Evolutionary conservation across 192 early-diverging fungal genomes (phyloP), one percentile per base, ranked within the genome.

Genomic region (Chytriomyces sp.): DNA sequence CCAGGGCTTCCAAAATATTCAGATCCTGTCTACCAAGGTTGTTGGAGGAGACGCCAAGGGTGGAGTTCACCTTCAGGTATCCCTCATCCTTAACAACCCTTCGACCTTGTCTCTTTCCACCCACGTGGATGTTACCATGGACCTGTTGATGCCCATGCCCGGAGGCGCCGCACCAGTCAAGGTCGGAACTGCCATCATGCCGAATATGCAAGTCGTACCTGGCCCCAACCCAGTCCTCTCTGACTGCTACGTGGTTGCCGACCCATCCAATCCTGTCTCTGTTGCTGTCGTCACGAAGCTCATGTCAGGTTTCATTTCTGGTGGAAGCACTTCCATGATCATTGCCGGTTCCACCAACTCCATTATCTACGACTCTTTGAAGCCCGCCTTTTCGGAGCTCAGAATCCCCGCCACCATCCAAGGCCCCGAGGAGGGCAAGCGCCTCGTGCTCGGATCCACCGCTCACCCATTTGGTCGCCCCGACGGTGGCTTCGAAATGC

Each of bases 281-380:
- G 14, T n/a, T 36, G 40, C 6, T 14, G 39, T 65, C 30, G 10
- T 65, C 6, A 7, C 19, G 14, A 10, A 28, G 7, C 7, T 65
- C 37, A 65, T 65, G 63, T 30, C 63, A 10, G 63, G 63, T 14
- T 65, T 49, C 41, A 65, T 65, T 65, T 38, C 63, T 1, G 63
- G 63, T 17, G 63, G 19, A 22, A 38, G 19, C 30, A 22, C 31
- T 17, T n/a, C 12, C 10, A 7, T 49, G 5, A 65, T n/a, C 31
- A 65, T 65, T 31, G 25, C 19, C 22, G 70, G 70, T 22, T 52
- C 70, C 38, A 17, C 31, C 0, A 39, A 25, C 38, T 61, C 70
- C n/a, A 59, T 72, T 58, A 28, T 41, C 30, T 72, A 72, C 70
- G 37, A 6, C 10, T 58, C 70, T 44, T 39, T 72, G 32, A n/a